These are phyloP conservation scores for Leccinum disarticulatum DNA, from an alignment of 768 basidiomycete genomes.

Conservation along the genomic window DNA sequence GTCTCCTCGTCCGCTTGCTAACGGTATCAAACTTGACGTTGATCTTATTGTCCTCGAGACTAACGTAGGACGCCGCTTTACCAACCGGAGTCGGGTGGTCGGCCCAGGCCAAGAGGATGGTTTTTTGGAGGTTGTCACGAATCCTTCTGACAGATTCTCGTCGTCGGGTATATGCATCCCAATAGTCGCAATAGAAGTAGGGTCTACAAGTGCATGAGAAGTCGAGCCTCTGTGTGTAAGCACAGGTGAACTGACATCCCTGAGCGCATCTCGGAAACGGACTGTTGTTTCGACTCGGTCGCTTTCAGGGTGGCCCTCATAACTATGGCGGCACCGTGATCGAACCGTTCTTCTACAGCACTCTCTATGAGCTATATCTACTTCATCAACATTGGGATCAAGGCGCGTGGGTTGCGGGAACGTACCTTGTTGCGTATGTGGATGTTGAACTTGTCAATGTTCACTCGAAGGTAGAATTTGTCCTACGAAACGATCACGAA, in stretches of 20 bases:
- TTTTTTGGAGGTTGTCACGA: constrained; percentile 56
- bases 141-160: constrained; percentile 57
- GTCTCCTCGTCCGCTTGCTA: too few species aligned
- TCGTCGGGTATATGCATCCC: constrained; percentile 63
- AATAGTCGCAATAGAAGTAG: constrained; percentile 62
- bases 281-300: constrained; percentile 49
- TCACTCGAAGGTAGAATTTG: constrained; percentile 77
- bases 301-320: constrained; percentile 64
- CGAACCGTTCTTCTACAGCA: constrained; percentile 79
- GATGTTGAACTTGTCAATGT: constrained; percentile 84
- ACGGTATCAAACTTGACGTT: too few species aligned
- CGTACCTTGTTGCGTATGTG: constrained; percentile 84
- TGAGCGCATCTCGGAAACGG: constrained; percentile 60
- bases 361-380: constrained; percentile 66
- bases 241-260: constrained; percentile 38
- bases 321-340: constrained; percentile 68
- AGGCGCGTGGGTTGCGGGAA: constrained; percentile 1
- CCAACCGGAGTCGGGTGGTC: too few species aligned
- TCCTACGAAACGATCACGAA: constrained; percentile 45
- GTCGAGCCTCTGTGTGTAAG: neutral
- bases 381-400: constrained; percentile 13
- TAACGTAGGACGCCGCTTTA: too few species aligned
- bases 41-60: too few species aligned
- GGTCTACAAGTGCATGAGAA: constrained; percentile 40
- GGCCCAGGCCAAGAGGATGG: constrained; percentile 20